Base-by-base conservation (phyloP, 2,329 filamentous ascomycete genomes). In the Fusarium siculi region DNA sequence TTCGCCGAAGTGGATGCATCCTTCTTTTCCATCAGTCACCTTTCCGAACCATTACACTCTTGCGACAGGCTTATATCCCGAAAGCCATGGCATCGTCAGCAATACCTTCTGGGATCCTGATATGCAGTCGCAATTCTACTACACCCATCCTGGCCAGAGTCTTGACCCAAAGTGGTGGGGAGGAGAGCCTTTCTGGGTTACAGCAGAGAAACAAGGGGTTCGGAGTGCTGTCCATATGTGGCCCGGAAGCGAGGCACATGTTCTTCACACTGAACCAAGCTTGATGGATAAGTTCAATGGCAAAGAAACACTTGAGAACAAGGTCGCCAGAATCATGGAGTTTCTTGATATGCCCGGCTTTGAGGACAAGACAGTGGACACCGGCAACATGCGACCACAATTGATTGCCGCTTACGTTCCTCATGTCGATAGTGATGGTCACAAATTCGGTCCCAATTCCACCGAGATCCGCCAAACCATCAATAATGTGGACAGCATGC, bases 21-120 rank as follows among this genome's bases (percentile, higher is more conserved):
- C 96, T 1, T 97, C 94, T 43, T 99, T 99, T 74, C 96, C 96
- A 0, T 97, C 94, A 28, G 94, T 99, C 50, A 99, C 96, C 0
- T 99, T 99, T 77, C 96, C 96, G 18, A 96, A 98, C 77, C 96
- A 98, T 81, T 98, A 96, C 81, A 98, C 96, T 0, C 86, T 98
- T 42, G 94, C 94, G 1, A 98, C 96, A 1, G 96, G 96, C 0
- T 83, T 98, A 32, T 95, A 98, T 76, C 96, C 96, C 0, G 96
- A 98, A 82, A 92, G 92, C 64, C 96, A 99, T 79, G 96, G 96
- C 0, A 87, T 99, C 7, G 95, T 99, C 2, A 93, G 95, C 10
- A 99, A 99, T 80, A 93, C 90, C 2, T 99, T 99, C 80, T 99
- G 93, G 93, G 96, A 98, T 78, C 93, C 94, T 0, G 85, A 86